Evolutionary conservation across 345 rosid species (phyloP), one percentile per base, ranked within the genome.

Genomic region (Erodium maritimum): DNA sequence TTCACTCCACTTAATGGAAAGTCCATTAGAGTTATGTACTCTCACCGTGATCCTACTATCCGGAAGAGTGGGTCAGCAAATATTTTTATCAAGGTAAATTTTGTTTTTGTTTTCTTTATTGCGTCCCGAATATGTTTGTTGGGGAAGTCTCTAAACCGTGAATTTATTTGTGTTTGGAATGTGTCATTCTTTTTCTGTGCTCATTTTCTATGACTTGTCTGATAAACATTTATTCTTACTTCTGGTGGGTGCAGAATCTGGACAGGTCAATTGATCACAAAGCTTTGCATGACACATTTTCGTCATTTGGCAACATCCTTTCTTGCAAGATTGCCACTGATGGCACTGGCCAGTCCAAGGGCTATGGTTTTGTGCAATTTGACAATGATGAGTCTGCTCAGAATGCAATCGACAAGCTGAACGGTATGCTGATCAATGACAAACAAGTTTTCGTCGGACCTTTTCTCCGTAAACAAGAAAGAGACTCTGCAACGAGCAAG

Each of bases 281-380:
- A 73, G 95, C 89, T 14, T 74, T 93, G 48, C 93, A 83, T 1
- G 95, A 91, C 6, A 91, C 96, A 1, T 86, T 89, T 74, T 88
- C 96, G 17, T 55, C 91, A 34, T 91, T 91, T 75, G 96, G 98
- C 45, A 73, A 68, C 58, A 83, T 91, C 50, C 86, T 91, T 5
- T 91, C 98, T 11, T 88, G 95, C 80, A 91, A 88, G 83, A 86
- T 91, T 52, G 86, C 96, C 52, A 86, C 80, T 57, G 93, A 88
- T 52, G 52, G 62, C 53, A 69, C 80, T 63, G 96, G 96, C 54
- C 95, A 84, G 73, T 91, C 96, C 13, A 91, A 81, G 76, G 99
- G 99, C 56, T 89, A 89, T 69, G 96, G 99, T n/a, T 93, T 93
- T 70, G 96, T 89, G 25, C 96, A 89, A 66, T 91, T 74, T 69